phyloP scores from a whole-genome alignment of 805 yeast species.

The Myxozyma monticola region DNA sequence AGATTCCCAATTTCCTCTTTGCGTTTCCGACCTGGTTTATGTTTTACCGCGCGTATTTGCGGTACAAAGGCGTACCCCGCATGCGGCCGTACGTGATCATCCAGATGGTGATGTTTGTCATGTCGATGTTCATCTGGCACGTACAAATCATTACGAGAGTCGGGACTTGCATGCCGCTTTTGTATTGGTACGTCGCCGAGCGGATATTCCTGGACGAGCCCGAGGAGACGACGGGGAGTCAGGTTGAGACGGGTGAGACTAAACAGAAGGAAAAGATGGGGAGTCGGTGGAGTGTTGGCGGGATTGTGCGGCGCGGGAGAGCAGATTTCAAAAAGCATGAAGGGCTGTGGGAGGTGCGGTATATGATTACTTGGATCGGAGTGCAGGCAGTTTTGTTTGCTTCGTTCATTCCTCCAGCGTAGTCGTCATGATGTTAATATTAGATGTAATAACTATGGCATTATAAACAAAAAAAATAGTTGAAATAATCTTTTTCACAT shows the following conservation, averaged over 20 bases:
- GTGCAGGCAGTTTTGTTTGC: slow-evolving; percentile 73
- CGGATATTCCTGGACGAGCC: slow-evolving; percentile 29
- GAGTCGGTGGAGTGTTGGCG: slow-evolving; percentile 6
- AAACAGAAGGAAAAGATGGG: no score
- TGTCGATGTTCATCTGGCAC: slow-evolving; percentile 67
- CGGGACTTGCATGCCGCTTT: slow-evolving; percentile 72
- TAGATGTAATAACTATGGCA: neutral
- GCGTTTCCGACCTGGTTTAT: slow-evolving; percentile 66
- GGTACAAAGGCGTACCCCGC: slow-evolving; percentile 31
- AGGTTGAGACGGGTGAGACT: neutral
- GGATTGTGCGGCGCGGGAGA: slow-evolving; percentile 17
- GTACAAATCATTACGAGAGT: slow-evolving; percentile 84
- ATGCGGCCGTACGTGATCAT: slow-evolving; percentile 43
- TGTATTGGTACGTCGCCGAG: slow-evolving; percentile 68
- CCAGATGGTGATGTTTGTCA: slow-evolving; percentile 46
- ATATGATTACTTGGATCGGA: slow-evolving; percentile 61
- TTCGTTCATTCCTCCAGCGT: slow-evolving; percentile 89
- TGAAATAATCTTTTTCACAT: no score
- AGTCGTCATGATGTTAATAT: no score
- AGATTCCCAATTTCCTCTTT: slow-evolving; percentile 78
- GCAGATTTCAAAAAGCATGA: slow-evolving; percentile 20
- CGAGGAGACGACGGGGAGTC: slow-evolving; percentile 28
- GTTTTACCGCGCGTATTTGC: slow-evolving; percentile 35
- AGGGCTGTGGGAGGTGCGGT: slow-evolving; percentile 47
- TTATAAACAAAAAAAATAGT: neutral